Evolutionary conservation across 139 green algal genomes (phyloP).

Genomic region (Zygnema cylindricum): DNA sequence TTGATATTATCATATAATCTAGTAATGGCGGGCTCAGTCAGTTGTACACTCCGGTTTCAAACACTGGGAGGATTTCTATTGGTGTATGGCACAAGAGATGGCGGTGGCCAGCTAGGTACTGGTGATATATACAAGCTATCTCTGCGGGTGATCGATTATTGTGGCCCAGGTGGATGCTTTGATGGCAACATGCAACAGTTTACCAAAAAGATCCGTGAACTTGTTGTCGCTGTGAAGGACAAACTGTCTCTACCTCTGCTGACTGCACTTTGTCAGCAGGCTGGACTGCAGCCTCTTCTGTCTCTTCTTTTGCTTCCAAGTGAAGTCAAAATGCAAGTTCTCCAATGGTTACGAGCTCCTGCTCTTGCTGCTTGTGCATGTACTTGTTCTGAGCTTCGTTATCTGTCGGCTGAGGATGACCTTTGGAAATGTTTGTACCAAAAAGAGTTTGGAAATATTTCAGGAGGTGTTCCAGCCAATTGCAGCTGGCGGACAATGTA

Average conservation of each 20-base stretch:
- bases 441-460: constrained; percentile 6
- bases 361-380: background rate
- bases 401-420: background rate
- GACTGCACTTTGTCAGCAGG: background rate
- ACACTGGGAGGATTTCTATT: background rate
- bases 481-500: background rate
- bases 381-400: constrained; percentile 1
- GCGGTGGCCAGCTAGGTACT: background rate
- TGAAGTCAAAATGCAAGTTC: constrained; percentile 21
- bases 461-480: constrained; percentile 11
- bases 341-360: background rate
- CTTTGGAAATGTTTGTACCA: background rate
- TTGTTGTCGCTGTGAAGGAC: constrained; percentile 25
- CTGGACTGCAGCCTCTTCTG: background rate
- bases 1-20: background rate
- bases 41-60: background rate
- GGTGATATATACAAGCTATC: background rate
- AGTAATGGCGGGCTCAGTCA: background rate
- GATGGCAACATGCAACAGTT: no score
- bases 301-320: background rate
- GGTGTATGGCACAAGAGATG: constrained; percentile 10
- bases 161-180: background rate
- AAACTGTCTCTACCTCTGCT: constrained; percentile 26
- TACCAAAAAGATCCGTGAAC: constrained; percentile 6
- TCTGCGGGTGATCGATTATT: background rate